These are phyloP conservation scores for Aurinia saxatilis DNA, from an alignment of 345 rosid genomes.

Conservation along the genomic window DNA sequence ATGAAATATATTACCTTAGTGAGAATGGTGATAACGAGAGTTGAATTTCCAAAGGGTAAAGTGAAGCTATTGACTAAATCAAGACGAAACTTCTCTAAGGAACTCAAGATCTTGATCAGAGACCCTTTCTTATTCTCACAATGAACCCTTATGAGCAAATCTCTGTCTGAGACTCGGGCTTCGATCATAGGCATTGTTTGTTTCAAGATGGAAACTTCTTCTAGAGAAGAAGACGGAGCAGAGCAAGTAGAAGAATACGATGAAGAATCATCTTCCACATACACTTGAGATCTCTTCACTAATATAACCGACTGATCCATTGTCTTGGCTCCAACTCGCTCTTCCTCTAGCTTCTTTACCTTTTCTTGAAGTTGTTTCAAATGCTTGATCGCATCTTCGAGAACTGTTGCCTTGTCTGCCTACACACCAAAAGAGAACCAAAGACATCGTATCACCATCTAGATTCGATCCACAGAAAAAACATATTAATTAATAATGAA, in stretches of 20 bases:
- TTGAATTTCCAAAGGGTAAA: slow-evolving; percentile 57
- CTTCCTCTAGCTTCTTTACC: slow-evolving; percentile 43
- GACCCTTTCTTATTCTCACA: slow-evolving; percentile 48
- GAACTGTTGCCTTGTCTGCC: slow-evolving; percentile 54
- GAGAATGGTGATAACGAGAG: slow-evolving; percentile 55
- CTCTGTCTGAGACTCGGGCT: slow-evolving; percentile 46
- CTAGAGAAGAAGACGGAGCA: slow-evolving; percentile 35
- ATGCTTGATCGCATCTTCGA: slow-evolving; percentile 64
- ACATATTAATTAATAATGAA: no score
- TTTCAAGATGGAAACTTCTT: slow-evolving; percentile 24
- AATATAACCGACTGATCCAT: slow-evolving; percentile 52
- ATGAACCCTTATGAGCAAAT: slow-evolving; percentile 55
- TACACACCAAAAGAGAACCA: no score
- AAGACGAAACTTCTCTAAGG: slow-evolving; percentile 48
- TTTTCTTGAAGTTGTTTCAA: slow-evolving; percentile 67
- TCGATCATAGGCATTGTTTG: slow-evolving; percentile 64
- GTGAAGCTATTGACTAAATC: slow-evolving; percentile 42
- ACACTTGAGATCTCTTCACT: slow-evolving; percentile 47
- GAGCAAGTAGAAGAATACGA: slow-evolving; percentile 36
- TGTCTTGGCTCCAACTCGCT: slow-evolving; percentile 34
- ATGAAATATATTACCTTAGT: slow-evolving; percentile 46
- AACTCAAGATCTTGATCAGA: slow-evolving; percentile 34
- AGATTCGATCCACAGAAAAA: no score
- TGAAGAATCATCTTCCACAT: slow-evolving; percentile 35
- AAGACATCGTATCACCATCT: no score